These are phyloP conservation scores for Sphaerulina vaccinii DNA, from an alignment of 2,329 filamentous ascomycete species.

Conservation along the genomic window DNA sequence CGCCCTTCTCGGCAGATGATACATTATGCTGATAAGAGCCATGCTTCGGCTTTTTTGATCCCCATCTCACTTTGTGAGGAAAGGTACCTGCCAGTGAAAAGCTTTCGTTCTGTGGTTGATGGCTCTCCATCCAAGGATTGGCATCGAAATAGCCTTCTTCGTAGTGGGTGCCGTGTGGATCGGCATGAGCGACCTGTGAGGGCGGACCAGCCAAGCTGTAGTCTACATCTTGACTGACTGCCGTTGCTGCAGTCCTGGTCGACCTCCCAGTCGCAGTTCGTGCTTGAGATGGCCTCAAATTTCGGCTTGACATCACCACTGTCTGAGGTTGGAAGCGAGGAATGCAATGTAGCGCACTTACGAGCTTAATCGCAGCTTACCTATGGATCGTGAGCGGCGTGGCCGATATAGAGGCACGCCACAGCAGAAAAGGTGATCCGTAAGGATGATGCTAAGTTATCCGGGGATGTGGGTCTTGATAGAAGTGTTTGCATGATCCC, in stretches of 20 bases:
- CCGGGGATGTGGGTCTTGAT: slow-evolving; percentile 5
- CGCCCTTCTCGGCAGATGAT: slow-evolving; percentile 22
- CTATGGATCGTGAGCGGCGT: slow-evolving; percentile 9
- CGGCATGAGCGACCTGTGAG: slow-evolving; percentile 1
- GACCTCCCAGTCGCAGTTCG: slow-evolving; percentile 15
- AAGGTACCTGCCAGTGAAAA: slow-evolving; percentile 31
- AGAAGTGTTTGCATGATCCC: slow-evolving; percentile 11
- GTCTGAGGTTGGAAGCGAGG: slow-evolving; percentile 10
- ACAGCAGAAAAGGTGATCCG: slow-evolving; percentile 11
- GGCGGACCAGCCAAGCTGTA: slow-evolving; percentile 23
- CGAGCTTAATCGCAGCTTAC: background rate
- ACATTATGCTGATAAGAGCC: slow-evolving; percentile 15
- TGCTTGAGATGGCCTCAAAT: slow-evolving; percentile 9
- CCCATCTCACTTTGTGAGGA: slow-evolving; percentile 29
- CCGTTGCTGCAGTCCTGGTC: slow-evolving; percentile 12
- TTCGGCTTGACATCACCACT: slow-evolving; percentile 16
- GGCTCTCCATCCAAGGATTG: slow-evolving; percentile 30
- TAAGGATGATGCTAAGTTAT: slow-evolving; percentile 15
- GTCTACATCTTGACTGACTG: slow-evolving; percentile 16
- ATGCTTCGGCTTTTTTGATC: slow-evolving; percentile 15
- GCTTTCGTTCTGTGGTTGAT: slow-evolving; percentile 20
- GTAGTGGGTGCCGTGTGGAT: slow-evolving; percentile 31
- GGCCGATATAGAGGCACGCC: slow-evolving; percentile 5
- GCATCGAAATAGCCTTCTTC: slow-evolving; percentile 29
- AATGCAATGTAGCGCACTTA: slow-evolving; percentile 1